Base-by-base conservation (phyloP, 1,284 basidiomycete species). In the Schizophyllum commune region DNA sequence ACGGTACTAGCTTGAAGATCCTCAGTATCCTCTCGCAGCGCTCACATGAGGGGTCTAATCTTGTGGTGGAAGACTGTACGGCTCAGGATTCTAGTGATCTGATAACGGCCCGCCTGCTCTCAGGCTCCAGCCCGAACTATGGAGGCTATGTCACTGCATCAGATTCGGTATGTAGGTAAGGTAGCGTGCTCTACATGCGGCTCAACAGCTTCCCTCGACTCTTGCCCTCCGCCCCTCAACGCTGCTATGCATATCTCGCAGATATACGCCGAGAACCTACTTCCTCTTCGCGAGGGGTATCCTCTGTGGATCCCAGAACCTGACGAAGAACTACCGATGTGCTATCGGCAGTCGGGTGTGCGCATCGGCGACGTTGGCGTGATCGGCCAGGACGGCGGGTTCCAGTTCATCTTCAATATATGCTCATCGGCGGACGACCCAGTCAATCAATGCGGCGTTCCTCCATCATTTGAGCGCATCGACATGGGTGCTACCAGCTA, bases 361-460 rank as follows among this genome's bases (percentile, higher is more conserved):
- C 62, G 59, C 20, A 72, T 73, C 6, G 69, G 71, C 5, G 71
- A 74, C 58, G 71, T 73, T 32, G 68, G 68, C 13, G 60, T 70
- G 17, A 59, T 68, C 8, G 70, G 68, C 8, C 58, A 63, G 9
- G 60, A 69, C 51, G 74, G 74, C 20, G 62, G 57, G 3, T 74
- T 75, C 27, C 68, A 70, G 32, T 65, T 69, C 5, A 65, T 75
- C 15, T 73, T 75, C 66, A 75, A 74, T 56, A 65, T 75, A 20
- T 69, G 67, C 27, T 39, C 65, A 0, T 62, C 69, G 8, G 57
- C 32, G 5, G 56, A 55, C 19, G 51, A 59, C 20, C 58, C 57
- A 2, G 17, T 47, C 39, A 47, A 47, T 47, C 17, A 47, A 11
- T 3, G 39, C 39, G 39, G 39, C 39, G 39, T 47, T 9, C 39